Percentiles rank a stretch among this genome's conserved stretches.
Evolutionary conservation across 306 rosid species (phyloP).

Genomic region (Medicago ruthenica): DNA sequence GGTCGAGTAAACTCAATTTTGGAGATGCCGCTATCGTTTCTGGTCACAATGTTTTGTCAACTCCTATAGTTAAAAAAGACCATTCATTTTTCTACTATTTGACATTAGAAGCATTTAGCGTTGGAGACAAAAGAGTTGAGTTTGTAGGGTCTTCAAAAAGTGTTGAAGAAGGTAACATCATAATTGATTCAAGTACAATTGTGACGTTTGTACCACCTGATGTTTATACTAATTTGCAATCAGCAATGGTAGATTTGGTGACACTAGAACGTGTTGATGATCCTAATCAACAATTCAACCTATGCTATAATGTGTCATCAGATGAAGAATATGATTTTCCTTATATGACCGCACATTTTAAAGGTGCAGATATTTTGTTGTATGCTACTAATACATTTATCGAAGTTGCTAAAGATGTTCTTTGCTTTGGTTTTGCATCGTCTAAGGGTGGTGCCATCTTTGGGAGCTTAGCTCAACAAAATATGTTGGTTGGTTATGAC

Average conservation of each 20-base stretch:
- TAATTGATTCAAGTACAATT: constrained; percentile 53
- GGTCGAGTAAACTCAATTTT: constrained; percentile 1
- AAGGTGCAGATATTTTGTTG: constrained; percentile 46
- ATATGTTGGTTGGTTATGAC: too few species aligned
- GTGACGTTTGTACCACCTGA: constrained; percentile 37
- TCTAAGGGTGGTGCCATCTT: too few species aligned
- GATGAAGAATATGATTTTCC: background rate
- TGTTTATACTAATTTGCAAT: constrained; percentile 30
- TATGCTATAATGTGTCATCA: background rate
- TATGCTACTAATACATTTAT: constrained; percentile 41
- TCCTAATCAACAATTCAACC: background rate
- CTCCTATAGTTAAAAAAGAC: background rate
- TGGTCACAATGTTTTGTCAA: background rate
- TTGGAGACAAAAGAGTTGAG: background rate
- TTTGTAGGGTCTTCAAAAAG: background rate
- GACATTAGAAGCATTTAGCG: constrained; percentile 24
- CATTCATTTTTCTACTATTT: background rate
- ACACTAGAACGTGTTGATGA: background rate
- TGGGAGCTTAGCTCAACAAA: too few species aligned
- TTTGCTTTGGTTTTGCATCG: too few species aligned
- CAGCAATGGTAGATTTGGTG: constrained; percentile 9
- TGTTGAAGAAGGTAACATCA: constrained; percentile 29
- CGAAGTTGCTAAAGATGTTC: background rate
- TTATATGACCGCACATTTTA: constrained; percentile 43
- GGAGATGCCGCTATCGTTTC: constrained; percentile 39